A percentile compares a stretch with the other conserved stretches of the same genome.
These are phyloP conservation scores for Aspergillus glaucus DNA, from an alignment of 2,329 filamentous ascomycete genomes.

Conservation along the genomic window DNA sequence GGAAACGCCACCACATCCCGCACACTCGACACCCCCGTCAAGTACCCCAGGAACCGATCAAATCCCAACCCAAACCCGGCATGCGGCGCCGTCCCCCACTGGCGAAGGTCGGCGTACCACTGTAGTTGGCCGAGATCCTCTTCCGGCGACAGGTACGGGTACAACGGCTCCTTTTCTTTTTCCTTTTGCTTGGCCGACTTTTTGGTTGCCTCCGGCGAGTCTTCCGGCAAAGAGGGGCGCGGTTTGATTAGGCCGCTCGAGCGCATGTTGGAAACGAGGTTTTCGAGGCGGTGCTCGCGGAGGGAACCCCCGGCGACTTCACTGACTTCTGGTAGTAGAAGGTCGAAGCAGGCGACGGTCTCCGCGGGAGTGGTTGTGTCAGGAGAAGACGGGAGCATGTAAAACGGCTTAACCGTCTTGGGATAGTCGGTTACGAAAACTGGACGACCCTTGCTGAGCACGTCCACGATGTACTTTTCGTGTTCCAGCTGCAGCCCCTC, in stretches of 20 bases:
- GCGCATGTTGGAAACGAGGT: conserved; percentile 65
- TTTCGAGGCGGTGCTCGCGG: conserved; percentile 70
- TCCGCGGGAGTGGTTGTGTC: conserved; percentile 13
- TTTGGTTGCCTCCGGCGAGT: not conserved
- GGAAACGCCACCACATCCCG: conserved; percentile 84
- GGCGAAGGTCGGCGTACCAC: conserved; percentile 84
- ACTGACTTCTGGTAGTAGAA: conserved; percentile 76
- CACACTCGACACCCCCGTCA: conserved; percentile 74
- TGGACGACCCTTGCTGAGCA: conserved; percentile 58
- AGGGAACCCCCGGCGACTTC: conserved; percentile 85
- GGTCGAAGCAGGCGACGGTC: conserved; percentile 85
- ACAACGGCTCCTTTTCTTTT: conserved; percentile 14
- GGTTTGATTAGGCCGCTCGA: conserved; percentile 54
- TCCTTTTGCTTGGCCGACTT: conserved; percentile 12
- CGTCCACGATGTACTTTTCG: conserved; percentile 75
- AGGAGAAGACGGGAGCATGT: conserved; percentile 58
- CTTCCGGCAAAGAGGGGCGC: not conserved
- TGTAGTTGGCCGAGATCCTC: conserved; percentile 52
- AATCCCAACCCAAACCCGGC: conserved; percentile 89
- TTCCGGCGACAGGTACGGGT: conserved; percentile 31
- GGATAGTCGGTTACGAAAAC: conserved; percentile 94
- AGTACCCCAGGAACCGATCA: conserved; percentile 76
- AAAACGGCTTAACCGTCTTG: conserved; percentile 84
- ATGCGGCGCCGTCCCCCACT: conserved; percentile 86
- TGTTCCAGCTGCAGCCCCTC: conserved; percentile 81